These are phyloP conservation scores for Nothomitra cinnamomea DNA, from an alignment of 2,329 filamentous ascomycete species.

Conservation along the genomic window DNA sequence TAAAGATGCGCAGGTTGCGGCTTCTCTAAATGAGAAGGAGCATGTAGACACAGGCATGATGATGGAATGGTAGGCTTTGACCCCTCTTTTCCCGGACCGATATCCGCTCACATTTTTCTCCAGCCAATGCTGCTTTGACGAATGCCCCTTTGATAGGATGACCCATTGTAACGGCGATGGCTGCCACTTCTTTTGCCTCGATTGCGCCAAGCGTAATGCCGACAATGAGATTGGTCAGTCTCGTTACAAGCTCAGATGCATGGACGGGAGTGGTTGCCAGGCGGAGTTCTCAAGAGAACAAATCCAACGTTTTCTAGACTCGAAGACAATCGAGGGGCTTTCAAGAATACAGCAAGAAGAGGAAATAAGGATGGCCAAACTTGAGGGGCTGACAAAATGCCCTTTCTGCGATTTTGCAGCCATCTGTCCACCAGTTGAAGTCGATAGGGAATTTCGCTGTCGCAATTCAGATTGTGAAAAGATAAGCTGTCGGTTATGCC, in stretches of 20 bases:
- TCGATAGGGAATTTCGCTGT: slow-evolving; percentile 60
- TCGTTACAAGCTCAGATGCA: slow-evolving; percentile 52
- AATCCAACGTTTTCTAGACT: slow-evolving; percentile 38
- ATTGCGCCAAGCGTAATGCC: slow-evolving; percentile 48
- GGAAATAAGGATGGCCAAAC: slow-evolving; percentile 47
- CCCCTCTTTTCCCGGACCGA: background rate
- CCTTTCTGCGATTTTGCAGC: slow-evolving; percentile 72
- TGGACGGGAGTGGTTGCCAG: slow-evolving; percentile 50
- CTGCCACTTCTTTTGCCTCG: slow-evolving; percentile 51
- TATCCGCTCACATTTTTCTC: background rate
- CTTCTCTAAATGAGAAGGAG: slow-evolving; percentile 16
- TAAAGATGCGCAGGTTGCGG: slow-evolving; percentile 14
- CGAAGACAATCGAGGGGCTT: slow-evolving; percentile 41
- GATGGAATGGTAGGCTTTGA: slow-evolving; percentile 33
- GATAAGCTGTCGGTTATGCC: slow-evolving; percentile 52
- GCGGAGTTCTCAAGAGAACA: slow-evolving; percentile 41
- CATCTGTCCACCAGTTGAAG: slow-evolving; percentile 48
- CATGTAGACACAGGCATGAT: slow-evolving; percentile 32
- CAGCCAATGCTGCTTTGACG: slow-evolving; percentile 52
- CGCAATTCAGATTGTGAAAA: slow-evolving; percentile 45
- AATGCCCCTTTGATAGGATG: slow-evolving; percentile 48
- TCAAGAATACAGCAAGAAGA: slow-evolving; percentile 56
- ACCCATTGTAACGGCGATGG: slow-evolving; percentile 44
- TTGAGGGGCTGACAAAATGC: slow-evolving; percentile 58
- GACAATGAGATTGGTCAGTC: slow-evolving; percentile 50